phyloP scores from a whole-genome alignment of 768 basidiomycete species.

The Russula olivacea region DNA sequence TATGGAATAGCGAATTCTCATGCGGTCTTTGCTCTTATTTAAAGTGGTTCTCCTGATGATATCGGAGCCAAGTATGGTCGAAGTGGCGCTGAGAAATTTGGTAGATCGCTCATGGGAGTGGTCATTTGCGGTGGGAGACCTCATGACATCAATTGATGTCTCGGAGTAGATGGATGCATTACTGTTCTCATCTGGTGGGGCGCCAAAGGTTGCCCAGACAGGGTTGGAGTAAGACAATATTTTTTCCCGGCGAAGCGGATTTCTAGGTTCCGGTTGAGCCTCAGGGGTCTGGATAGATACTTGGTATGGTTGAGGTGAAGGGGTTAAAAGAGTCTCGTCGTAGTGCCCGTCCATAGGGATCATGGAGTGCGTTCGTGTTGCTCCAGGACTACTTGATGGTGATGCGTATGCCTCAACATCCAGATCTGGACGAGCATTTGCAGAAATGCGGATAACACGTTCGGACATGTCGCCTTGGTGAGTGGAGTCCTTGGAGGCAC shows the following conservation, averaged over 20 bases:
- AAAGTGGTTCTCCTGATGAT: constrained; percentile 26
- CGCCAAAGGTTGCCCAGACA: constrained; percentile 14
- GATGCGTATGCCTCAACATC: constrained; percentile 1
- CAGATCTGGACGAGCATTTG: not conserved
- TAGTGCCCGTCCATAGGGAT: not conserved
- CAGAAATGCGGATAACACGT: constrained; percentile 1
- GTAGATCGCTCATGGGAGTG: not conserved
- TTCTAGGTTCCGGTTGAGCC: not conserved
- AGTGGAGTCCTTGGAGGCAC: not conserved
- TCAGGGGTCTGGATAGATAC: not conserved
- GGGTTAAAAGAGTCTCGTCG: not conserved
- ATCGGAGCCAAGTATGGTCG: constrained; percentile 30
- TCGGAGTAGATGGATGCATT: not conserved
- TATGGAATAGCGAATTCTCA: constrained; percentile 3
- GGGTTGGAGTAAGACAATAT: constrained; percentile 19
- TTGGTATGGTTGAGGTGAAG: not conserved
- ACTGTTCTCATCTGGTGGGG: not conserved
- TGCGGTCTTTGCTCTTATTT: constrained; percentile 10
- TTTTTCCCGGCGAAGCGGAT: not conserved
- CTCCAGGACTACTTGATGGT: not conserved
- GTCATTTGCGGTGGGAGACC: not conserved
- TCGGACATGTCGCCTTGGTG: not conserved
- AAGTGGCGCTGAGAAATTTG: constrained; percentile 12
- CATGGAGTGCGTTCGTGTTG: not conserved
- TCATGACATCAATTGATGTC: not conserved